These are phyloP conservation scores for Fusarium pseudoanthophilum DNA, from an alignment of 2,329 filamentous ascomycete genomes.

Conservation along the genomic window DNA sequence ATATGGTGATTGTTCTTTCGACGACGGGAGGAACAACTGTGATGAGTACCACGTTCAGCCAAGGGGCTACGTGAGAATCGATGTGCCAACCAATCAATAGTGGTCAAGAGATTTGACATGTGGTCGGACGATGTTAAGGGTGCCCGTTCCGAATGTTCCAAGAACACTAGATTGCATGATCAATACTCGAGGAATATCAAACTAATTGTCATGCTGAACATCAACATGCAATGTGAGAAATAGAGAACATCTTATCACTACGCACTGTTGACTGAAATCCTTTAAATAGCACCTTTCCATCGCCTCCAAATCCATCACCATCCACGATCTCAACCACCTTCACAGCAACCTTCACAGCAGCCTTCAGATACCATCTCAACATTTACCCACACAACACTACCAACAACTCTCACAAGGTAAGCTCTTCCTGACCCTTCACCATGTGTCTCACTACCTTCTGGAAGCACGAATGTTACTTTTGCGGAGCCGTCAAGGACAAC, in stretches of 20 bases:
- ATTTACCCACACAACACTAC: neutral
- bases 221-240: neutral
- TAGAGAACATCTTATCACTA: no score
- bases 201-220: neutral
- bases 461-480: neutral
- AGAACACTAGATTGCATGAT: neutral
- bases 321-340: neutral
- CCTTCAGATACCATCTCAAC: neutral
- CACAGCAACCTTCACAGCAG: neutral
- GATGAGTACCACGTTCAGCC: neutral
- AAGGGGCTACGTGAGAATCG: neutral
- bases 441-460: neutral
- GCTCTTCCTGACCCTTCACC: neutral
- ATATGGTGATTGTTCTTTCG: neutral
- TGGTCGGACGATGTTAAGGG: neutral
- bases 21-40: no score
- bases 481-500: neutral
- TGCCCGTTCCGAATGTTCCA: no score
- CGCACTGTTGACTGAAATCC: neutral
- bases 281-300: neutral
- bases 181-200: neutral
- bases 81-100: rapidly evolving
- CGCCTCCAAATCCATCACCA: neutral
- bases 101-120: neutral
- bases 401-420: neutral